Percentiles rank a stretch among this genome's conserved stretches.
phyloP scores from a whole-genome alignment of 2,329 filamentous ascomycete genomes.

The Botrytis sinoallii region DNA sequence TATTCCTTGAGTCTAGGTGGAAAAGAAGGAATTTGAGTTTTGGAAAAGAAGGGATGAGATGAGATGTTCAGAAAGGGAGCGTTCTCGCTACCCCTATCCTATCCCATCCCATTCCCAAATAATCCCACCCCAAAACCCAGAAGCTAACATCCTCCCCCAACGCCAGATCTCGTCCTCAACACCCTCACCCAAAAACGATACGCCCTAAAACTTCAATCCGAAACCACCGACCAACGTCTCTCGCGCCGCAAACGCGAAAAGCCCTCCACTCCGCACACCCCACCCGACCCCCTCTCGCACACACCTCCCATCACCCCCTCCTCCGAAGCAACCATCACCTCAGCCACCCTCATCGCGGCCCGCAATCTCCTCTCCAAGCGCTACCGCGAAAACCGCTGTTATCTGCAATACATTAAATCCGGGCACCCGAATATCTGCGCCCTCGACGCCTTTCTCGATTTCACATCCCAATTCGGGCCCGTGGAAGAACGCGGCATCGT shows the following conservation, averaged over 20 bases:
- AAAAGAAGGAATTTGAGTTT: not conserved
- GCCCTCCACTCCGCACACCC: not conserved
- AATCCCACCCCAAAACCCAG: too few species aligned
- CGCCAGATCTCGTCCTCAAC: not conserved
- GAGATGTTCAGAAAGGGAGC: not conserved
- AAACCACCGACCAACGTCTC: not conserved
- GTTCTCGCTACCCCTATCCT: not conserved
- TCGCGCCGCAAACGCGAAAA: not conserved
- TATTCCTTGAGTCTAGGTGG: rapidly evolving
- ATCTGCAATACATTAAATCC: not conserved
- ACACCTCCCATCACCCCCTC: not conserved
- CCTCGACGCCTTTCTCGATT: not conserved
- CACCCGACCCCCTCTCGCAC: not conserved
- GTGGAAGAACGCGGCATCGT: not conserved
- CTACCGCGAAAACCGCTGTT: not conserved
- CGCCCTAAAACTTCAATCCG: not conserved
- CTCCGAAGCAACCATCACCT: not conserved
- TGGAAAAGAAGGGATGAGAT: not conserved
- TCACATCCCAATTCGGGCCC: not conserved
- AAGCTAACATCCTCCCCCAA: not conserved
- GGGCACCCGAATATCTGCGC: constrained; percentile 9
- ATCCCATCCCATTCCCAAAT: not conserved
- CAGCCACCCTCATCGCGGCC: rapidly evolving
- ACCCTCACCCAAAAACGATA: not conserved
- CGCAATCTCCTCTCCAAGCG: not conserved